Evolutionary conservation across 2,329 filamentous ascomycete genomes (phyloP), one percentile per base, ranked within the genome.

Genomic region (Aspergillus transmontanensis): DNA sequence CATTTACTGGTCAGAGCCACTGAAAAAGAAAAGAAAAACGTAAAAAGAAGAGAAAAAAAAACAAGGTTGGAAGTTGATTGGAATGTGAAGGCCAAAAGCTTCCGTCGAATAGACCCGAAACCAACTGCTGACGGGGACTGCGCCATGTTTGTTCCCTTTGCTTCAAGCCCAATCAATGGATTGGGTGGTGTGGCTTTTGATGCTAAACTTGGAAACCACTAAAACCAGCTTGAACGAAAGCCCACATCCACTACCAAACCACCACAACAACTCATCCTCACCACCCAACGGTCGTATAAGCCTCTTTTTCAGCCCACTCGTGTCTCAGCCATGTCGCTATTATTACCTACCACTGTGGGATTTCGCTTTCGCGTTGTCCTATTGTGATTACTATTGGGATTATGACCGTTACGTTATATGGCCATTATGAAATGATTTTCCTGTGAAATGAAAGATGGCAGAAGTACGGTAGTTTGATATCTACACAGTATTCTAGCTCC

Each of bases 181-280:
- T 51, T 51, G 48, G 48, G 48, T 51, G 45, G 26, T 51, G 48
- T 51, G 48, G 67, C 56, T 64, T 41, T 59, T 41, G 43, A 58
- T 67, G 64, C 66, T 68, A 68, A 68, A 61, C 66, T 68, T 68
- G 65, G 66, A 64, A 68, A 64, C 66, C 66, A 50, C 66, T 64
- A 66, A 61, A 30, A 16, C 14, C 14, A 51, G 48, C 26, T 51
- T 12, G 26, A 58, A 34, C 6, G 19, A 62, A 60, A 57, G 34
- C 26, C 32, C 30, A 59, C 56, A 41, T 6, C 28, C 58, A 41
- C 21, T 50, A 32, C 48, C 19, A 30, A 30, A 21, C 14, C 48
- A 57, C 21, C 51, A 43, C 26, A 50, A 34, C n/a, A 58, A 34
- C 32, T 12, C 32, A 56, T 39, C 50, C 14, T 36, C 45, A 51